A percentile compares a stretch with the other conserved stretches of the same genome.
Evolutionary conservation across 2,329 filamentous ascomycete genomes (phyloP).

Genomic region (Colletotrichum salicis): DNA sequence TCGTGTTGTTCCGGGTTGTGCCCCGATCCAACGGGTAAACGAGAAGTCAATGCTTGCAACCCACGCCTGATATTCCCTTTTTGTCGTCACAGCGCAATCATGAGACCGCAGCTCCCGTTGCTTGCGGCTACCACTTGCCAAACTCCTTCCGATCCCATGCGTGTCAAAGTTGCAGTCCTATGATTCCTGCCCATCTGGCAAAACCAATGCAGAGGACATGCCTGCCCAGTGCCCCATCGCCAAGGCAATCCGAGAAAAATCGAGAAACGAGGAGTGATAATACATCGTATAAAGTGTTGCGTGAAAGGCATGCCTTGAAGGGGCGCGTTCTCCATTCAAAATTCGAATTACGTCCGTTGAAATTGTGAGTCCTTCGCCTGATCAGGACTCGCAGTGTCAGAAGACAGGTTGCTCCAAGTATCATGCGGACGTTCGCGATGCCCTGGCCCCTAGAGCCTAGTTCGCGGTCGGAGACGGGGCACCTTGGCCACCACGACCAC

Average conservation of each 20-base stretch:
- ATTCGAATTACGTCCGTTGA: constrained; percentile 5
- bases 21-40: constrained; percentile 3
- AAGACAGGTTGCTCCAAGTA: background rate
- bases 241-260: constrained; percentile 32
- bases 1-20: background rate
- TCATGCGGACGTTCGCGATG: background rate
- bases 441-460: constrained; percentile 2
- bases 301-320: constrained; percentile 16
- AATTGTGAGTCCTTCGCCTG: constrained; percentile 2
- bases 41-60: constrained; percentile 31
- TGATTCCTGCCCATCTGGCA: constrained; percentile 32
- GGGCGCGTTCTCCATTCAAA: constrained; percentile 7
- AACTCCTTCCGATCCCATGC: constrained; percentile 35
- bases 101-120: constrained; percentile 26
- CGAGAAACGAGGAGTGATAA: constrained; percentile 30
- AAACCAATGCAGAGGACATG: constrained; percentile 19
- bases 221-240: constrained; percentile 30
- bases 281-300: constrained; percentile 31
- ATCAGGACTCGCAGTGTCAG: background rate
- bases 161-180: constrained; percentile 34
- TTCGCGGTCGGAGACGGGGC: constrained; percentile 16
- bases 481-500: constrained; percentile 45
- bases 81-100: constrained; percentile 29
- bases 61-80: constrained; percentile 21
- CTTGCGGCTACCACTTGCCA: constrained; percentile 32